phyloP scores from a whole-genome alignment of 495 filamentous ascomycete genomes.

The Aspergillus nanangensis region DNA sequence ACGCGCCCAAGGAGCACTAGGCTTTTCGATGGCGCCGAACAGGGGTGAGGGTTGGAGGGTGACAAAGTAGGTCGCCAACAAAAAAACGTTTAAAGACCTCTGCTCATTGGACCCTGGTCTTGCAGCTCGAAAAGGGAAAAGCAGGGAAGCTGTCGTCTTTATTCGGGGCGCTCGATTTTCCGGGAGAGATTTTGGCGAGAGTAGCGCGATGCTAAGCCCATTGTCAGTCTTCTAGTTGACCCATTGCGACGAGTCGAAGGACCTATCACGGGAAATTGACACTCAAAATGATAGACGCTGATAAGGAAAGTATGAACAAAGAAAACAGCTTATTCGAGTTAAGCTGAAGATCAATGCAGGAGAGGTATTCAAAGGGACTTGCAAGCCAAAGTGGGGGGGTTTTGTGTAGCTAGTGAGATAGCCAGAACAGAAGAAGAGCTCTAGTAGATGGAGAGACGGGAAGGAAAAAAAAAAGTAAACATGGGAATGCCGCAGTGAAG shows the following conservation, averaged over 20 bases:
- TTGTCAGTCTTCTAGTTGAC: too few relatives aligned
- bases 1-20: conserved; percentile 13
- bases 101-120: conserved; percentile 7
- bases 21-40: conserved; percentile 7
- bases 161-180: not conserved
- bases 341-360: not conserved
- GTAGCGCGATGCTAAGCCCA: too few relatives aligned
- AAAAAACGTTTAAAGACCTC: conserved; percentile 6
- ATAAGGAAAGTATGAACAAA: too few relatives aligned
- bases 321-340: too few relatives aligned
- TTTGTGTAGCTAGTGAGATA: not conserved
- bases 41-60: conserved; percentile 12
- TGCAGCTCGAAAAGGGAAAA: conserved; percentile 9
- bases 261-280: too few relatives aligned
- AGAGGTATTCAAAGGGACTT: not conserved
- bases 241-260: too few relatives aligned
- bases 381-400: not conserved
- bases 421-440: not conserved
- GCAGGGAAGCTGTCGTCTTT: not conserved
- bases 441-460: not conserved
- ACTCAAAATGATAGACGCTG: too few relatives aligned
- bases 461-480: conserved; percentile 13
- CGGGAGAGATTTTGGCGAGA: too few relatives aligned
- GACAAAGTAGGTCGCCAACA: conserved; percentile 6
- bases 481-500: conserved; percentile 8